A percentile compares a stretch with the other conserved stretches of the same genome.
Evolutionary conservation across 192 early-diverging fungal genomes (phyloP).

Genomic region (Funneliformis geosporum): DNA sequence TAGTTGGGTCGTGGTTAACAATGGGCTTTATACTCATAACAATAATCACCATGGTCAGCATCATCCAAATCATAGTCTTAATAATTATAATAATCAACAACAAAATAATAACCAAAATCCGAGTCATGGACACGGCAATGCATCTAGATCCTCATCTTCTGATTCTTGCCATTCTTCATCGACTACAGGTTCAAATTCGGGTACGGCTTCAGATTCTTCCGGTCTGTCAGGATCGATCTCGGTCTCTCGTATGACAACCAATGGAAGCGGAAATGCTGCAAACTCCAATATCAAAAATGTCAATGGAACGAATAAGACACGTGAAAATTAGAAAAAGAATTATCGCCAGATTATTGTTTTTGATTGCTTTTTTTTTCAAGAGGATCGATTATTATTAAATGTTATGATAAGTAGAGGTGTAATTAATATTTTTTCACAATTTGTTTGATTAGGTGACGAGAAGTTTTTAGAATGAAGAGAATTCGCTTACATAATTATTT

Average conservation of each 20-base stretch:
- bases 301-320: slow-evolving; percentile 12
- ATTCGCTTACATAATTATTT: background rate
- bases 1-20: slow-evolving; percentile 24
- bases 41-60: slow-evolving; percentile 31
- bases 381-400: background rate
- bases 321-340: background rate
- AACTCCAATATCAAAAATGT: background rate
- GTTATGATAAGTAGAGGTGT: background rate
- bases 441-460: slow-evolving; percentile 1
- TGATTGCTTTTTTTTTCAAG: background rate
- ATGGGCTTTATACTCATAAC: background rate
- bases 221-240: slow-evolving; percentile 6
- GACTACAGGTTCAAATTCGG: slow-evolving; percentile 19
- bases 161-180: slow-evolving; percentile 31
- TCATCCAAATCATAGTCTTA: slow-evolving; percentile 31
- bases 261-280: background rate
- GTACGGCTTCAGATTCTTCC: slow-evolving; percentile 13
- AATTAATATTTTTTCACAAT: background rate
- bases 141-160: slow-evolving; percentile 20
- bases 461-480: background rate
- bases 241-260: background rate
- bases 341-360: background rate
- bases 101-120: background rate
- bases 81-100: slow-evolving; percentile 9
- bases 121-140: slow-evolving; percentile 19